Evolutionary conservation across 805 yeast genomes (phyloP), one percentile per base, ranked within the genome.

Genomic region (Middelhovenomyces tepae): DNA sequence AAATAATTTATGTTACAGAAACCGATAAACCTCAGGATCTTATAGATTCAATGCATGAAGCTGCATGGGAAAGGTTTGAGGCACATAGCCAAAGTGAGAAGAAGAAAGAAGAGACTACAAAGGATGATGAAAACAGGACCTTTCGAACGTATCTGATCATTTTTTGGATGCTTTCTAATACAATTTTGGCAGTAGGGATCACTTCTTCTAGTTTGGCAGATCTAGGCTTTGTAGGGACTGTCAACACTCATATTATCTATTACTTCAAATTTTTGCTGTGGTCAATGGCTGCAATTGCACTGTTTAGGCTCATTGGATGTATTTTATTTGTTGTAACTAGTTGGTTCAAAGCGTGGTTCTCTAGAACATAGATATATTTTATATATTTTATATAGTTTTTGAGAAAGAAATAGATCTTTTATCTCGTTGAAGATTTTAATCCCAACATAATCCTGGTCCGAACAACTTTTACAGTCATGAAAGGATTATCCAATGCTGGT

Each of bases 281-380:
- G 75, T 50, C 68, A 23, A 76, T 71, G 26, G 76, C 77, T 3
- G 68, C 71, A 31, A 59, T 73, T 60, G 75, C 78, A 1, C 51
- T 65, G 8, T 62, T 73, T 53, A 49, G 77, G 26, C 62, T 73
- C 39, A 36, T 69, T 32, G 78, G 79, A 5, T 67, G 75, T 42
- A 37, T 57, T 7, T 31, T 57, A 13, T 73, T 70, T 48, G 59
- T 73, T 54, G 21, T 37, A 5, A 40, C 38, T 19, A 43, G 44
- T 5, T 23, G 43, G 16, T 26, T 26, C 19, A 26, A n/a, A 26
- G 9, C 20, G 10, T 18, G 29, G 6, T 26, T 26, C 17, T 18
- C 20, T 16, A 9, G 29, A 26, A 26, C 15, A 20, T 26, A n/a
- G 11, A n/a, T n/a, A n/a, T n/a, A n/a, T n/a, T n/a, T n/a, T n/a